Evolutionary conservation across 371 early-diverging fungal species (phyloP).

Genomic region (Dipsacomyces acuminosporus): DNA sequence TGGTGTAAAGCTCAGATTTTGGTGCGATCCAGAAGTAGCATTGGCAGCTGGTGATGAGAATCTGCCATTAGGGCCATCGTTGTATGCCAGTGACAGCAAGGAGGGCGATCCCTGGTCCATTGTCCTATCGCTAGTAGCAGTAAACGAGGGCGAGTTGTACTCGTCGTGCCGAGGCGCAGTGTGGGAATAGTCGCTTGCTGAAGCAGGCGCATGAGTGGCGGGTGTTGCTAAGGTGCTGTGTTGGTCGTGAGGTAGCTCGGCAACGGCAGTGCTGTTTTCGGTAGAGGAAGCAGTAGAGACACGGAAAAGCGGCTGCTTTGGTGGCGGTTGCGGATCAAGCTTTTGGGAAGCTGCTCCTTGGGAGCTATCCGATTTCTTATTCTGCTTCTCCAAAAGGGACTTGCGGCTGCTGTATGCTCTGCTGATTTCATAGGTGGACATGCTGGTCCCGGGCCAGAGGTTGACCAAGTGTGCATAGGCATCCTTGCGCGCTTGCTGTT

Average conservation of each 20-base stretch:
- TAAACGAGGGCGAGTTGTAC: too few species aligned
- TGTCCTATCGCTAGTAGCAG: too few species aligned
- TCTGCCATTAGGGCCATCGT: not conserved
- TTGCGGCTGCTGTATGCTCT: conserved; percentile 48
- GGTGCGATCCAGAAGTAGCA: not conserved
- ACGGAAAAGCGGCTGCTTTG: not conserved
- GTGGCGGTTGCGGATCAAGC: not conserved
- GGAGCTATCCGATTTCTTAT: too few species aligned
- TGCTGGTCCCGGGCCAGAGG: conserved; percentile 45
- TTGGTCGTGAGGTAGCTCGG: too few species aligned
- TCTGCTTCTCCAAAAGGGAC: conserved; percentile 42
- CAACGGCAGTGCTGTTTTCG: too few species aligned
- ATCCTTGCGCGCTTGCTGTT: conserved; percentile 48
- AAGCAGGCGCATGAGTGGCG: too few species aligned
- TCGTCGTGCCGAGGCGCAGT: too few species aligned
- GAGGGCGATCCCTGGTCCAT: too few species aligned
- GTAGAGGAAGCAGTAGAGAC: too few species aligned
- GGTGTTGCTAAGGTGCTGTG: too few species aligned
- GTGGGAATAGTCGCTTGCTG: too few species aligned
- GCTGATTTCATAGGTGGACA: conserved; percentile 48
- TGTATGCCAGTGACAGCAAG: too few species aligned
- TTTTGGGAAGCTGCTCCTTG: not conserved
- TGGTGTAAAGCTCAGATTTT: not conserved
- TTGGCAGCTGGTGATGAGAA: not conserved
- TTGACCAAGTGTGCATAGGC: conserved; percentile 45